A percentile compares a stretch with the other conserved stretches of the same genome.
Conservation (phyloP, 129 eudicot species). For the Saposhnikovia divaricata region DNA sequence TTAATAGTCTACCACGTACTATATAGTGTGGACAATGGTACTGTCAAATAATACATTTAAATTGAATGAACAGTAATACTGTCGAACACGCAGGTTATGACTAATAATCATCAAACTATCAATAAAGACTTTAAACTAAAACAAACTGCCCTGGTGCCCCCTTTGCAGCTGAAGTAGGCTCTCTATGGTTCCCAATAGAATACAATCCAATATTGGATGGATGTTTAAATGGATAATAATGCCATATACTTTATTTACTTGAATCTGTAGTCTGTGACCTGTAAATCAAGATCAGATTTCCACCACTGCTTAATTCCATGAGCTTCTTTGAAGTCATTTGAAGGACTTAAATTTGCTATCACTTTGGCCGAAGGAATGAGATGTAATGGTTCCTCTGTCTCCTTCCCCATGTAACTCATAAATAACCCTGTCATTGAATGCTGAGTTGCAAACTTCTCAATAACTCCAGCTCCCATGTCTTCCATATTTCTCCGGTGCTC, state of each 20-base stretch:
- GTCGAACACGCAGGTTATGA: not conserved
- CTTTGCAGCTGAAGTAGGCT: not conserved
- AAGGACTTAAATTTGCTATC: conserved; percentile 41
- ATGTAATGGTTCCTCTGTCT: conserved; percentile 65
- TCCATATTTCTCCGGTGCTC: conserved; percentile 88
- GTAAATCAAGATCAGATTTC: conserved; percentile 45
- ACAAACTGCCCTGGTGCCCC: not conserved
- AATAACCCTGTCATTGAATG: conserved; percentile 72
- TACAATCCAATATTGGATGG: not conserved
- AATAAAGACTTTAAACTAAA: not conserved
- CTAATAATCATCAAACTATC: not conserved
- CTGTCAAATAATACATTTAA: not conserved
- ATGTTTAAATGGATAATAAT: not conserved
- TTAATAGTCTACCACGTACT: too few species aligned
- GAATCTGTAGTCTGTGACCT: conserved; percentile 33
- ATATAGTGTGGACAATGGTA: not conserved
- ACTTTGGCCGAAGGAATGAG: conserved; percentile 77
- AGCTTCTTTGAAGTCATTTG: conserved; percentile 60
- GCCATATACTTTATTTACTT: conserved; percentile 3
- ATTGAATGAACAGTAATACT: not conserved
- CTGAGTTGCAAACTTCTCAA: conserved; percentile 76
- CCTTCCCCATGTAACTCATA: conserved; percentile 55
- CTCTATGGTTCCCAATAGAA: not conserved
- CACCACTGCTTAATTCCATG: conserved; percentile 98
- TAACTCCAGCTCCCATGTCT: conserved; percentile 65